These are phyloP conservation scores for Fomitopsis pulvina DNA, from an alignment of 768 basidiomycete genomes.

Conservation along the genomic window DNA sequence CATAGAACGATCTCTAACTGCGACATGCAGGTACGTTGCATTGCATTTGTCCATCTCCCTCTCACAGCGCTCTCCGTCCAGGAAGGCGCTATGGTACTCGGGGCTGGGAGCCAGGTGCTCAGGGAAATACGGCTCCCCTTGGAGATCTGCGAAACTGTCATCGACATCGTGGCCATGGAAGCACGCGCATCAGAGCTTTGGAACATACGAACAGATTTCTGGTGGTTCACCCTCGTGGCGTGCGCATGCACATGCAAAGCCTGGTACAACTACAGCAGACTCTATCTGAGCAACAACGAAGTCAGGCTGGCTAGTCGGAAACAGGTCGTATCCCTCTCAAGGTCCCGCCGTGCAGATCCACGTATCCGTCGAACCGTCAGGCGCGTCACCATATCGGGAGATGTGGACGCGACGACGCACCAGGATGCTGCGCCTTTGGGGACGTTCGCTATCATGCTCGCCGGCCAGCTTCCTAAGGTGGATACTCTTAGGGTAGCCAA, in stretches of 20 bases:
- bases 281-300: background rate
- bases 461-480: background rate
- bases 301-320: background rate
- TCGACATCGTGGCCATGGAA: background rate
- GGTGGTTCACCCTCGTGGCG: background rate
- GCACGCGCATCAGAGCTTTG: background rate
- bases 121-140: background rate
- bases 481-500: background rate
- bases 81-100: too few species aligned
- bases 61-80: too few species aligned
- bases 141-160: background rate
- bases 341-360: background rate
- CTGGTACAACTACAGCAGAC: background rate
- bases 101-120: too few species aligned
- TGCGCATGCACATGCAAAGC: background rate
- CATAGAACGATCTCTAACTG: too few species aligned
- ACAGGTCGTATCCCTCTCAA: background rate
- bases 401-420: background rate
- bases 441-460: background rate
- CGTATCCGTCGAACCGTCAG: background rate
- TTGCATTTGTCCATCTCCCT: too few species aligned
- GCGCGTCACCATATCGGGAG: background rate
- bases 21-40: too few species aligned
- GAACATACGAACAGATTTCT: background rate
- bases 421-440: background rate